Evolutionary conservation across 148 eudicot species (phyloP), one percentile per base, ranked within the genome.

Genomic region (Arbutus unedo): DNA sequence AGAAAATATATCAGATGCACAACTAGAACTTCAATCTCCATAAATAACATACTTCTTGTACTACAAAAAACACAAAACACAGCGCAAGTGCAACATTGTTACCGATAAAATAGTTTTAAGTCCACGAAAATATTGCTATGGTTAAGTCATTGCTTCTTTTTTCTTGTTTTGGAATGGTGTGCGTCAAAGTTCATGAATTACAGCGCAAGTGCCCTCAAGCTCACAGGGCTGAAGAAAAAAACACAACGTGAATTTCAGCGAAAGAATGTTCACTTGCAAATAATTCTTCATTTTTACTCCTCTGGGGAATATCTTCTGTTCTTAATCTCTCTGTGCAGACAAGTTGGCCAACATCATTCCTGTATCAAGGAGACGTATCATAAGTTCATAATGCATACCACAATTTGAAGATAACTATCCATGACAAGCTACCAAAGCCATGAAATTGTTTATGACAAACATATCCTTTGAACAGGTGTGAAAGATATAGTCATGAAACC

Each of bases 291-390:
- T 89, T 86, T 96, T 96, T 21, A 92, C 97, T 86, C 98, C n/a
- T 85, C 45, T 94, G 97, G 62, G 93, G 93, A 57, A 96, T 91
- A 38, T 94, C 96, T 88, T 93, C 91, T 78, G 99, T 96, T 87
- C 93, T 91, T 87, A 96, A 85, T 87, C 99, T 89, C 82, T 96
- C 99, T 16, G 98, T 93, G 23, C 99, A 96, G 64, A 96, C 98
- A 79, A 96, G 99, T 43, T 93, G 91, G 21, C 99, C 99, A 44
- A 85, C 82, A 82, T 96, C 99, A 91, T 96, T 93, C 92, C 99
- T 96, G 88, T 79, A 71, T 73, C 60, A 79, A 19, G 72, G 73
- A 31, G 80, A 67, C 70, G 73, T 31, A 78, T 38, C 41, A 54
- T 18, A 6, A 54, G 19, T 10, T 79, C 16, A 5, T 11, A 16